These are phyloP conservation scores for Acacia pycnantha DNA, from an alignment of 331 rosid species.

Conservation along the genomic window DNA sequence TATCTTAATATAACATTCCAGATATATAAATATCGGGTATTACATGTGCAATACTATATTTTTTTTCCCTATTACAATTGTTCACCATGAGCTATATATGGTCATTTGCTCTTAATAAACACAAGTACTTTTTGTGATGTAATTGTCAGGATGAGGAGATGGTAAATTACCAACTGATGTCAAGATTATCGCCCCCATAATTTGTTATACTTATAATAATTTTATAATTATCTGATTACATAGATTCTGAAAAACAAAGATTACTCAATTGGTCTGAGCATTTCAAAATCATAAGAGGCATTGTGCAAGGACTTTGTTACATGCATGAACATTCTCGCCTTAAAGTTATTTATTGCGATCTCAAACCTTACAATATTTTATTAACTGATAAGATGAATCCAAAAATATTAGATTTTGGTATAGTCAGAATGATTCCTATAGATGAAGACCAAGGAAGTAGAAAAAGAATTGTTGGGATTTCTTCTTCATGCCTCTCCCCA, in stretches of 20 bases:
- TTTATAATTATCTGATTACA: neutral
- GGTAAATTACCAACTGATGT: no score
- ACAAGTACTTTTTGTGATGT: no score
- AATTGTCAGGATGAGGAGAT: no score
- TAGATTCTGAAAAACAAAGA: constrained; percentile 39
- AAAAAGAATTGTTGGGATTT: constrained; percentile 47
- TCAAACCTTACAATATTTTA: constrained; percentile 52
- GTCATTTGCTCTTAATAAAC: neutral
- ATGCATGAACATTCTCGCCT: constrained; percentile 53
- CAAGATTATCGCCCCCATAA: neutral
- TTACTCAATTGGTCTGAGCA: constrained; percentile 43
- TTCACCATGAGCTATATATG: neutral
- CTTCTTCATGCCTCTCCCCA: neutral
- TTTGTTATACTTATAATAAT: neutral
- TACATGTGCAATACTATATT: no score
- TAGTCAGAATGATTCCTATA: constrained; percentile 39
- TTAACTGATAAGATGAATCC: constrained; percentile 45
- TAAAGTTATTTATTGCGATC: constrained; percentile 50
- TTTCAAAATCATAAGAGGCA: constrained; percentile 48
- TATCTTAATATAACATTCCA: no score
- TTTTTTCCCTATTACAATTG: neutral
- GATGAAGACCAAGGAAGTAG: constrained; percentile 50
- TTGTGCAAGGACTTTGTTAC: constrained; percentile 53
- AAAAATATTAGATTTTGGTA: constrained; percentile 63
- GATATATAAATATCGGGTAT: no score